Evolutionary conservation across 2,329 filamentous ascomycete species (phyloP), one percentile per base, ranked within the genome.

Genomic region (Zymoseptoria tritici): DNA sequence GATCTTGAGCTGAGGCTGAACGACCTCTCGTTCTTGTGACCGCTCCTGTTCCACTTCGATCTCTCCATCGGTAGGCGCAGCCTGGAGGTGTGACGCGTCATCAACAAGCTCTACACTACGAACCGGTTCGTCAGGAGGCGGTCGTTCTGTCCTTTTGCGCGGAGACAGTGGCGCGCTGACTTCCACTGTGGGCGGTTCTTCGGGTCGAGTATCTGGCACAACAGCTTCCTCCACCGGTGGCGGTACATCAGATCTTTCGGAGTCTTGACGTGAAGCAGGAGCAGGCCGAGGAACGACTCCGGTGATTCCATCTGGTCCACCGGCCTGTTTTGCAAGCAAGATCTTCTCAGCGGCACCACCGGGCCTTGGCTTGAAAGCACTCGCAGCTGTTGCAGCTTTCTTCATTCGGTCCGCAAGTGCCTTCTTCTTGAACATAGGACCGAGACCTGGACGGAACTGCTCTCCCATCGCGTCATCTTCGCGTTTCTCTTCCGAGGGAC

Each of bases 361-460:
- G 36, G 87, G 86, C 60, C 93, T 85, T 20, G 93, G 93, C 70
- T 93, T 95, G 77, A 97, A 97, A 19, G 83, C 83, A 52, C 46
- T 55, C 9, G 86, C 87, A 22, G 88, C 85, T 58, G 81, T 85
- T 0, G 90, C 91, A 22, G 91, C 91, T 74, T 91, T 95, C 76
- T 89, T 89, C 62, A 97, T 84, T 63, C 83, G 85, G 1, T 85
- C 87, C 62, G 84, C 84, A 0, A 86, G 86, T 62, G 83, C 84
- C 71, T 90, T 90, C 63, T 87, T 85, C 74, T 90, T 93, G 68
- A 97, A 88, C 92, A 96, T 96, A 1, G 91, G 90, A 0, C 91
- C 91, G 6, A 96, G 81, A 0, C 91, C 91, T 19, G 91, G 90
- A n/a, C 90, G 80, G 65, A 81, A 78, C 29, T 75, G 73, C 52